Percentiles rank a stretch among this genome's conserved stretches.
Evolutionary conservation across 257 asterid species (phyloP).

Genomic region (Scutellaria minor): DNA sequence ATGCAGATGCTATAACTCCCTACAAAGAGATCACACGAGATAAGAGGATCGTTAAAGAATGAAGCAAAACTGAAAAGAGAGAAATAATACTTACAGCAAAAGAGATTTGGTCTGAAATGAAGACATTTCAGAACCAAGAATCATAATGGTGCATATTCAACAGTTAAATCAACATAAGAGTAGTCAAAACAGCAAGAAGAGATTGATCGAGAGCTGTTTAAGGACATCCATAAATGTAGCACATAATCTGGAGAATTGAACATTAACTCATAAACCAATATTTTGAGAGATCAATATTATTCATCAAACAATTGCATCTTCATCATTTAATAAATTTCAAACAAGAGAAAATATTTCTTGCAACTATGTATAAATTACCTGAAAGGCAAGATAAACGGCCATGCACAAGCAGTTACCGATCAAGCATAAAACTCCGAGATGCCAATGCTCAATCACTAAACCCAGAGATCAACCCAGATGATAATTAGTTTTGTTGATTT

Average conservation of each 20-base stretch:
- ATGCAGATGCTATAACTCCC: slow-evolving; percentile 91
- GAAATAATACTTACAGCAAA: slow-evolving; percentile 69
- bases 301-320: not conserved
- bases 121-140: not conserved
- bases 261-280: not conserved
- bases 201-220: not conserved
- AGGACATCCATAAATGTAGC: not conserved
- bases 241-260: slow-evolving; percentile 7
- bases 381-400: slow-evolving; percentile 81
- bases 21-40: slow-evolving; percentile 28
- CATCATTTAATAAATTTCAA: slow-evolving; percentile 8
- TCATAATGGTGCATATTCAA: not conserved
- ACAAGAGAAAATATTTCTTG: not conserved
- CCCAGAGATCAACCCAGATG: slow-evolving; percentile 57
- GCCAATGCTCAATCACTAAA: slow-evolving; percentile 75
- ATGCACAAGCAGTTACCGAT: slow-evolving; percentile 87
- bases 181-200: not conserved
- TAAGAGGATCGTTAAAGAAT: not conserved
- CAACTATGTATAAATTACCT: slow-evolving; percentile 48
- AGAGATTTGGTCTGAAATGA: no score
- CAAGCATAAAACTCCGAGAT: slow-evolving; percentile 85
- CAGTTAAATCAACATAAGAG: not conserved
- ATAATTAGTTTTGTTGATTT: no score
- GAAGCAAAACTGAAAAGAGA: no score
- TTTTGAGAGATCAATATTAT: no score